Evolutionary conservation across 139 green algal species (phyloP).

Genomic region (Nannochloris sp.): DNA sequence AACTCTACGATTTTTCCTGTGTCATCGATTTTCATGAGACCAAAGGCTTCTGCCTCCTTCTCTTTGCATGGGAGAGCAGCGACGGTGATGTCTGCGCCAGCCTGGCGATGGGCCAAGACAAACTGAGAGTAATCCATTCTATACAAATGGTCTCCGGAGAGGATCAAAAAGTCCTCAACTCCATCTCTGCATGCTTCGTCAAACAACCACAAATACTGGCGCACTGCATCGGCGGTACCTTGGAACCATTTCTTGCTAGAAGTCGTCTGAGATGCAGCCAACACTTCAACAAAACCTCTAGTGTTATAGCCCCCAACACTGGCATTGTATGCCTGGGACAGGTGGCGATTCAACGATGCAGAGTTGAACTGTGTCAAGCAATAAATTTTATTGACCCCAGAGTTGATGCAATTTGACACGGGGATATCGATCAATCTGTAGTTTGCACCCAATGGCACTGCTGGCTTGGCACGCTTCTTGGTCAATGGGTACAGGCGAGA

Average conservation of each 20-base stretch:
- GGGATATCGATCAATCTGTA: slow-evolving; percentile 99
- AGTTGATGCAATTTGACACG: slow-evolving; percentile 99
- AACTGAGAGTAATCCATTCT: slow-evolving; percentile 99
- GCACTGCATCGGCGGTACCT: slow-evolving; percentile 94
- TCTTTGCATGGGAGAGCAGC: slow-evolving; percentile 89
- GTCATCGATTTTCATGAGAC: slow-evolving; percentile 98
- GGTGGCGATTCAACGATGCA: slow-evolving; percentile 95
- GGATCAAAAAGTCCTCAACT: slow-evolving; percentile 96
- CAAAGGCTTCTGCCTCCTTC: slow-evolving; percentile 83
- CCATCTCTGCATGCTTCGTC: slow-evolving; percentile 76
- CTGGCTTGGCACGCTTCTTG: slow-evolving; percentile 97
- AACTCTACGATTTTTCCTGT: slow-evolving; percentile 84
- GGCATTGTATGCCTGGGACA: slow-evolving; percentile 93
- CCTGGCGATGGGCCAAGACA: slow-evolving; percentile 80
- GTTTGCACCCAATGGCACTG: slow-evolving; percentile 96
- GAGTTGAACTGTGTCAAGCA: slow-evolving; percentile 99
- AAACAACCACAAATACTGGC: slow-evolving; percentile 99
- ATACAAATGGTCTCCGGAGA: slow-evolving; percentile 99
- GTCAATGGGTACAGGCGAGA: slow-evolving; percentile 94
- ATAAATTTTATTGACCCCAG: slow-evolving; percentile 98
- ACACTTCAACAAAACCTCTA: slow-evolving; percentile 96
- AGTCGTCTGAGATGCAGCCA: slow-evolving; percentile 88
- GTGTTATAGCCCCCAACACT: slow-evolving; percentile 78
- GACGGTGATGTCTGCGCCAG: slow-evolving; percentile 93
- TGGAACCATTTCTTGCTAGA: slow-evolving; percentile 94